Percentiles rank a stretch among this genome's conserved stretches.
Conservation (phyloP, 2,329 filamentous ascomycete genomes). For the Claviceps monticola region DNA sequence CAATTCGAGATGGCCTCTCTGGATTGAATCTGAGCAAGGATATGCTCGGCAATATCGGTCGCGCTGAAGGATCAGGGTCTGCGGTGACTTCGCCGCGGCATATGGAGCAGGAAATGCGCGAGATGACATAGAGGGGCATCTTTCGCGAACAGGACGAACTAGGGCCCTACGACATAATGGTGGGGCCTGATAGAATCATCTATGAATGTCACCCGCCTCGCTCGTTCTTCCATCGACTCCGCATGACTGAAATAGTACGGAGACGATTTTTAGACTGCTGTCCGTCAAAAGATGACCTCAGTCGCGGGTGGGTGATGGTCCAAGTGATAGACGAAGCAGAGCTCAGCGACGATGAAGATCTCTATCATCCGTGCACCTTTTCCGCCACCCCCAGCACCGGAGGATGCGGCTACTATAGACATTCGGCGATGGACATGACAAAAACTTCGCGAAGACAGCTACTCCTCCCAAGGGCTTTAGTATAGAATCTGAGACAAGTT, state of each 20-base stretch:
- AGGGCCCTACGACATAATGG: slow-evolving; percentile 19
- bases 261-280: not conserved
- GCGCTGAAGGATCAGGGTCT: slow-evolving; percentile 12
- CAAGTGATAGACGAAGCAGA: slow-evolving; percentile 1
- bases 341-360: not conserved
- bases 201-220: not conserved
- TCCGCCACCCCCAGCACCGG: not conserved
- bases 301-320: slow-evolving; percentile 7
- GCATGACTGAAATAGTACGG: not conserved
- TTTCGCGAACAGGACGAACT: slow-evolving; percentile 16
- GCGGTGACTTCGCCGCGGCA: slow-evolving; percentile 10
- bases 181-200: slow-evolving; percentile 16
- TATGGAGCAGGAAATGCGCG: slow-evolving; percentile 29
- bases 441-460: not conserved
- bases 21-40: slow-evolving; percentile 35
- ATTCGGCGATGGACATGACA: not conserved
- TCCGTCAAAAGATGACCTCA: not conserved
- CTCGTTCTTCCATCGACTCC: not conserved
- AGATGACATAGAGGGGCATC: slow-evolving; percentile 33
- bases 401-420: not conserved
- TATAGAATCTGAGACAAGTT: not conserved
- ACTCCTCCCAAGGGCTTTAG: not conserved
- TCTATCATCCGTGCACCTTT: not conserved
- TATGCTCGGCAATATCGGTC: slow-evolving; percentile 22
- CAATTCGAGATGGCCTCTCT: slow-evolving; percentile 34